A percentile compares a stretch with the other conserved stretches of the same genome.
Conservation (phyloP, 768 basidiomycete species). For the Tylopilus subfusipes region DNA sequence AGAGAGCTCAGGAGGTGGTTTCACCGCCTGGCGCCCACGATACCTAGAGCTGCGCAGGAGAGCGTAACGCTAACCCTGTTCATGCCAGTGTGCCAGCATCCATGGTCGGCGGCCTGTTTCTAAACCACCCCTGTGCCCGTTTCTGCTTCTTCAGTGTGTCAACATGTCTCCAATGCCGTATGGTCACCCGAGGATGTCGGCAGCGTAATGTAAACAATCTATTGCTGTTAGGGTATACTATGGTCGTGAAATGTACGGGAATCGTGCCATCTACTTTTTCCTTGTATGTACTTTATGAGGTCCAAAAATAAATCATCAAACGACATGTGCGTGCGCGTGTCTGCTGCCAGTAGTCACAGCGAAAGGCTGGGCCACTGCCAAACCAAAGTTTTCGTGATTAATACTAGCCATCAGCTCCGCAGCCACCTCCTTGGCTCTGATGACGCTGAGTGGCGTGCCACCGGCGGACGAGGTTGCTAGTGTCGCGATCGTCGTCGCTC, state of each 20-base stretch:
- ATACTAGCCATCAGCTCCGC: conserved; percentile 3
- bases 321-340: neutral
- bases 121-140: no score
- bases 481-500: conserved; percentile 32
- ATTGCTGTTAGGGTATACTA: neutral
- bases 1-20: no score
- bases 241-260: neutral
- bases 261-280: neutral
- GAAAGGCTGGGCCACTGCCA: neutral
- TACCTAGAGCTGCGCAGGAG: no score
- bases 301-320: neutral
- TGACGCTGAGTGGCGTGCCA: conserved; percentile 44
- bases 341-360: neutral
- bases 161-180: no score
- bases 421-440: conserved; percentile 73
- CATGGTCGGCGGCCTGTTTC: no score
- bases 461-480: conserved; percentile 13
- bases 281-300: neutral
- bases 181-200: neutral
- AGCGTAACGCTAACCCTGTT: no score
- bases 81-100: no score
- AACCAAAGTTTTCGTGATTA: neutral
- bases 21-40: no score
- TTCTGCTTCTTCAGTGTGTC: no score
- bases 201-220: neutral